A percentile compares a stretch with the other conserved stretches of the same genome.
These are phyloP conservation scores for Eutrema heterophyllum DNA, from an alignment of 345 rosid genomes.

Conservation along the genomic window DNA sequence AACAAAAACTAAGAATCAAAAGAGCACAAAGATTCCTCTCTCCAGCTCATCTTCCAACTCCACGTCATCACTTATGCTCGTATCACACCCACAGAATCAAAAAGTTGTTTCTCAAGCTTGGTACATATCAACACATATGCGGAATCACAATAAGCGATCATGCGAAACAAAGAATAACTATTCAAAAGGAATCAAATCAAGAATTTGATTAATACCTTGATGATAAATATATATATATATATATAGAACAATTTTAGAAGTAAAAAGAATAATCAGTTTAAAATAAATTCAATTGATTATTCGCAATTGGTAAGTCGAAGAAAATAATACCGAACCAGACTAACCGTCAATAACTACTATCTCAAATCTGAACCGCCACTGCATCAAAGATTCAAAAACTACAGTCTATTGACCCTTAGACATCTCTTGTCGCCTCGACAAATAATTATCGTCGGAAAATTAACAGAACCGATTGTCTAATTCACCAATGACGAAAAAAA, in stretches of 20 bases:
- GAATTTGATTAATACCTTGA: background rate
- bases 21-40: no score
- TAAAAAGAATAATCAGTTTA: background rate
- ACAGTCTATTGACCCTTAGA: background rate
- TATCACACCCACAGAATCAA: no score
- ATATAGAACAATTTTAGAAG: background rate
- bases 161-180: no score
- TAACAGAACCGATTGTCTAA: background rate
- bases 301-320: background rate
- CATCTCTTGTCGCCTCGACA: slow-evolving; percentile 16
- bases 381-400: background rate
- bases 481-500: slow-evolving; percentile 23
- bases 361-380: slow-evolving; percentile 5
- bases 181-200: no score
- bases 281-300: background rate
- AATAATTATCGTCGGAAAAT: background rate
- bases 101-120: no score
- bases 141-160: no score
- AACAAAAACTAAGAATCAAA: slow-evolving; percentile 1
- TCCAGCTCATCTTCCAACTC: no score
- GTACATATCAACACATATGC: no score
- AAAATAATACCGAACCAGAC: background rate
- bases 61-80: no score
- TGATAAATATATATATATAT: background rate
- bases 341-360: background rate